Evolutionary conservation across 441 rosid species (phyloP).

Genomic region (Croton laevigatus): DNA sequence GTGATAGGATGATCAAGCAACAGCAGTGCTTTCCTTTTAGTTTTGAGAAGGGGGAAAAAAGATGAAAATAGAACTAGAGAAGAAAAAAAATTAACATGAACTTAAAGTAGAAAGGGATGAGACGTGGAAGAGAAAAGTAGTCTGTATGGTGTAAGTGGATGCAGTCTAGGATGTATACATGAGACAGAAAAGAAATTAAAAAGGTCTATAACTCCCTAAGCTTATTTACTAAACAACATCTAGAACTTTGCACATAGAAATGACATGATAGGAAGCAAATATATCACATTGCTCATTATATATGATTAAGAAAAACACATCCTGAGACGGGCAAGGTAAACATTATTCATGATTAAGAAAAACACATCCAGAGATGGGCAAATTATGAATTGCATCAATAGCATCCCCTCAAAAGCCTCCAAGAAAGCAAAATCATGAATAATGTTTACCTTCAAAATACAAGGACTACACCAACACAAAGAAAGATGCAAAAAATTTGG

Average conservation of each 20-base stretch:
- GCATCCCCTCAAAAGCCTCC: constrained; percentile 1
- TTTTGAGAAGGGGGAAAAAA: background rate
- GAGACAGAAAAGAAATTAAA: background rate
- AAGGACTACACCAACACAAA: background rate
- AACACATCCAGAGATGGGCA: background rate
- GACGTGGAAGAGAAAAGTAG: background rate
- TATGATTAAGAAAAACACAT: background rate
- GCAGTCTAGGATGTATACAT: background rate
- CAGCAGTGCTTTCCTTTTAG: background rate
- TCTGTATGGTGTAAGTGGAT: too few species aligned
- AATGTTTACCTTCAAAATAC: background rate
- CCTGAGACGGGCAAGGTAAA: background rate
- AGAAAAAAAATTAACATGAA: background rate
- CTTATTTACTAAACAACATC: background rate
- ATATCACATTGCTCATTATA: background rate
- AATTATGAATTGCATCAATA: background rate
- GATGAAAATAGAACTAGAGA: background rate
- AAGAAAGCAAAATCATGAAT: constrained; percentile 8
- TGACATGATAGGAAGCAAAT: background rate
- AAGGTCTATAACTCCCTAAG: background rate
- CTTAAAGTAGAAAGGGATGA: background rate
- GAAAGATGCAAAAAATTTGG: background rate
- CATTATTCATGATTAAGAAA: background rate
- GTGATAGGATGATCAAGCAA: background rate
- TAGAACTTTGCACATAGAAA: background rate